These are phyloP conservation scores for Phoma sp. DNA, from an alignment of 2,329 filamentous ascomycete genomes.

Conservation along the genomic window DNA sequence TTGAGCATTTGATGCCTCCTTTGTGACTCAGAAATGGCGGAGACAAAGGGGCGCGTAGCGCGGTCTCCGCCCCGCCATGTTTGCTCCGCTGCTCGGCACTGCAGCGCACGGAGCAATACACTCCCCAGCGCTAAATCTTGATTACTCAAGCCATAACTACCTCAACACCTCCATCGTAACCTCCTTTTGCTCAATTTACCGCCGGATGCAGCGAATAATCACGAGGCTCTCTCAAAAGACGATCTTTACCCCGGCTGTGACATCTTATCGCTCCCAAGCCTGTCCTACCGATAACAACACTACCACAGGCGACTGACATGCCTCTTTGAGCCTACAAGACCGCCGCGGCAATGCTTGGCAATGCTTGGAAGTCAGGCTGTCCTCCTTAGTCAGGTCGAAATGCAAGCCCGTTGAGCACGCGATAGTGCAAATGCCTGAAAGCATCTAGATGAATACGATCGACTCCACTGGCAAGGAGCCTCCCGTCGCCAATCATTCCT, in stretches of 20 bases:
- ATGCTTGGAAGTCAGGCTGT: slow-evolving; percentile 13
- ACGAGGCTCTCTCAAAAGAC: neutral
- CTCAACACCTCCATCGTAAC: neutral
- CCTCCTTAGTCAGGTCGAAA: slow-evolving; percentile 4
- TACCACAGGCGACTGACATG: slow-evolving; percentile 9
- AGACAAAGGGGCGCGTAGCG: too few relatives aligned
- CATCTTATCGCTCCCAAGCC: slow-evolving; percentile 17
- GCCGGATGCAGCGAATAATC: neutral
- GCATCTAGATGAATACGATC: slow-evolving; percentile 1
- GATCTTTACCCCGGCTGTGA: slow-evolving; percentile 5
- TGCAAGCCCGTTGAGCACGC: slow-evolving; percentile 7
- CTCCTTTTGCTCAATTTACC: neutral
- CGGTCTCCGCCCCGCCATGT: neutral
- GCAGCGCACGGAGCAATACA: neutral
- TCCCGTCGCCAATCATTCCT: slow-evolving; percentile 18
- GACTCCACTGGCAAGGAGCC: slow-evolving; percentile 3
- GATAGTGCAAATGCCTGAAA: neutral
- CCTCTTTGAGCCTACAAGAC: slow-evolving; percentile 14
- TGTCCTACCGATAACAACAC: neutral
- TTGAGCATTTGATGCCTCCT: too few relatives aligned
- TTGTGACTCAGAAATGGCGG: neutral
- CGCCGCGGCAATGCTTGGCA: slow-evolving; percentile 20
- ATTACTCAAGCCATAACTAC: neutral
- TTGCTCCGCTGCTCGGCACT: slow-evolving; percentile 5
- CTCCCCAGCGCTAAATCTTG: neutral